Evolutionary conservation across 2,329 filamentous ascomycete genomes (phyloP), one percentile per base, ranked within the genome.

Genomic region (Penicillium sp.): DNA sequence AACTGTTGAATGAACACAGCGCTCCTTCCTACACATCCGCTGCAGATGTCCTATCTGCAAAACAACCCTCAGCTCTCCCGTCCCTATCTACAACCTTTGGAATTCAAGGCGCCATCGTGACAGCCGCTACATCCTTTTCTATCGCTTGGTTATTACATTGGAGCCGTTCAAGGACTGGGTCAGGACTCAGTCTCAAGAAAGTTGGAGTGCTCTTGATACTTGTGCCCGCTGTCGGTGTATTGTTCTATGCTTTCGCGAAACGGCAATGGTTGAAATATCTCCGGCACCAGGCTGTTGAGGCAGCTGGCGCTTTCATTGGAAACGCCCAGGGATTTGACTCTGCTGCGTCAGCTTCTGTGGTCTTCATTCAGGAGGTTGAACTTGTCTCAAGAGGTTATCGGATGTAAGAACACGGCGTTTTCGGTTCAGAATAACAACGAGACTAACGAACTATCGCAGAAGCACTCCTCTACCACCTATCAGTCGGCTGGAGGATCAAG

Each of bases 301-400:
- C 87, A 60, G 85, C 89, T 5, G 84, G 85, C 11, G 76, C 79
- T 0, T 85, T 96, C 61, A 86, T 94, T 44, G 80, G 84, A 45
- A 87, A 85, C 67, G 86, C 91, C 38, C 90, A 95, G 69, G 85
- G 87, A 48, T 91, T 95, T 65, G 92, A 97, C 73, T 85, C 87
- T 39, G 87, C 88, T 22, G 86, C 85, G 39, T 86, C 87, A 38
- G 88, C 90, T 32, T 89, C 90, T 2, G 79, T 96, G 53, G 86
- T 89, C 37, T 82, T 96, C 58, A 88, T 97, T 60, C 92, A 96
- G 72, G 92, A 97, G 75, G 92, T 97, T n/a, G 92, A 97, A 76
- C 81, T 97, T 32, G 92, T 97, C 26, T 95, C 92, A 31, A 85
- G 92, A 64, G 92, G 92, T 22, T 97, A 96, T 73, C 83, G 90